Conservation (phyloP, 768 basidiomycete species). For the Glaciozyma antarctica region DNA sequence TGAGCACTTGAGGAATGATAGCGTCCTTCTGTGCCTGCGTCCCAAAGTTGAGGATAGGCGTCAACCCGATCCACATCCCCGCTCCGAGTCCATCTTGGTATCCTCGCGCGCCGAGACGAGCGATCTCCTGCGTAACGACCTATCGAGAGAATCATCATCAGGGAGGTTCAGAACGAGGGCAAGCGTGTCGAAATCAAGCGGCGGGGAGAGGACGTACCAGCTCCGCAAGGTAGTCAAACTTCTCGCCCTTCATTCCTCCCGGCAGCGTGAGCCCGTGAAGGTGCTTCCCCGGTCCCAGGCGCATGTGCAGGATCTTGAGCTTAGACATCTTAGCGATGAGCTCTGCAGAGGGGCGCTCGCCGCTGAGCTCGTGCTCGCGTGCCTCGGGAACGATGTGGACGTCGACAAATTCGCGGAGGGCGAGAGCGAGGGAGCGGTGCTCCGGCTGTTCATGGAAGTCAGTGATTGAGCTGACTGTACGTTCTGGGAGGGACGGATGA, state of each 20-base stretch:
- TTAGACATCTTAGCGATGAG: slow-evolving; percentile 73
- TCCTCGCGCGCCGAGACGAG: slow-evolving; percentile 59
- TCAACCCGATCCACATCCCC: slow-evolving; percentile 43
- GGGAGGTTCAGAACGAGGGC: background rate
- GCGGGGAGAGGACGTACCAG: slow-evolving; percentile 38
- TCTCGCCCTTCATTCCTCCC: slow-evolving; percentile 56
- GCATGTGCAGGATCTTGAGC: slow-evolving; percentile 66
- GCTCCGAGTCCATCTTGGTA: slow-evolving; percentile 59
- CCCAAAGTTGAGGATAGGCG: slow-evolving; percentile 76
- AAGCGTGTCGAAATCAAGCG: background rate
- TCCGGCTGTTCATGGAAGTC: slow-evolving; percentile 66
- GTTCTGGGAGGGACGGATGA: background rate
- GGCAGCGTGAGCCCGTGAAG: slow-evolving; percentile 67
- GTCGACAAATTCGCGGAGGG: slow-evolving; percentile 58
- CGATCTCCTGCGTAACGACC: slow-evolving; percentile 67
- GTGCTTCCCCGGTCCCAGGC: slow-evolving; percentile 82
- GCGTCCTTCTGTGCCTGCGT: slow-evolving; percentile 56
- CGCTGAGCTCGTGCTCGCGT: slow-evolving; percentile 67
- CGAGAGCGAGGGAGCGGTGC: slow-evolving; percentile 56
- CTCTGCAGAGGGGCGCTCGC: slow-evolving; percentile 67
- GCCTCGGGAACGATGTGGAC: slow-evolving; percentile 66
- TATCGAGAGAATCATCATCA: background rate
- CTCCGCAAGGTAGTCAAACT: slow-evolving; percentile 89
- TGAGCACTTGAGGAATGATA: slow-evolving; percentile 60
- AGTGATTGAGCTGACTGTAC: slow-evolving; percentile 37